Conservation (phyloP, 2,329 filamentous ascomycete species). For the Monosporascus sp. region DNA sequence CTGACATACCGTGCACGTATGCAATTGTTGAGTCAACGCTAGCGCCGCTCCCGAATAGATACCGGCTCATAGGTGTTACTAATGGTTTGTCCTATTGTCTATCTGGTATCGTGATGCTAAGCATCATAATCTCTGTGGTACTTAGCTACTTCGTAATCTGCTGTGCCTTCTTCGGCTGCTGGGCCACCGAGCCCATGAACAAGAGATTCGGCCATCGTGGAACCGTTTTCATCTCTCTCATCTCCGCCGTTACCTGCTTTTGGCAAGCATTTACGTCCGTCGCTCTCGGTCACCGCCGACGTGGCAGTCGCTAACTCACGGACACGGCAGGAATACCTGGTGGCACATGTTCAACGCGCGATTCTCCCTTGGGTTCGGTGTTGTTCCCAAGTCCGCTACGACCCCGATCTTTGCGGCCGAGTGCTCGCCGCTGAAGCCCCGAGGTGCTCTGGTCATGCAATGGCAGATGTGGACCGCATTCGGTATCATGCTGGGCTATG, state of each 20-base stretch:
- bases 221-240: conserved; percentile 61
- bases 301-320: too few relatives aligned
- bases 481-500: conserved; percentile 53
- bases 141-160: conserved; percentile 53
- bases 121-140: neutral
- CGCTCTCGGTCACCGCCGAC: too few relatives aligned
- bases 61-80: conserved; percentile 55
- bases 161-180: conserved; percentile 65
- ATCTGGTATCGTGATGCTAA: neutral
- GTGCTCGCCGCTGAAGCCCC: conserved; percentile 56
- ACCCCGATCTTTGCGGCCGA: conserved; percentile 67
- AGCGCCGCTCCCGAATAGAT: conserved; percentile 16
- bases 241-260: conserved; percentile 52
- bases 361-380: conserved; percentile 64
- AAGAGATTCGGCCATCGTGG: conserved; percentile 64
- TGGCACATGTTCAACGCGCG: conserved; percentile 68
- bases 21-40: neutral
- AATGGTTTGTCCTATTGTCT: conserved; percentile 37
- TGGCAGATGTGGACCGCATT: conserved; percentile 58
- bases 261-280: conserved; percentile 29
- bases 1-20: neutral
- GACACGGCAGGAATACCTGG: conserved; percentile 33
- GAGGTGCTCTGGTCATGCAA: conserved; percentile 68
- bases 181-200: conserved; percentile 70
- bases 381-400: conserved; percentile 65